Evolutionary conservation across 2,329 filamentous ascomycete species (phyloP), one percentile per base, ranked within the genome.

Genomic region (Hymenoscyphus fructigenus): DNA sequence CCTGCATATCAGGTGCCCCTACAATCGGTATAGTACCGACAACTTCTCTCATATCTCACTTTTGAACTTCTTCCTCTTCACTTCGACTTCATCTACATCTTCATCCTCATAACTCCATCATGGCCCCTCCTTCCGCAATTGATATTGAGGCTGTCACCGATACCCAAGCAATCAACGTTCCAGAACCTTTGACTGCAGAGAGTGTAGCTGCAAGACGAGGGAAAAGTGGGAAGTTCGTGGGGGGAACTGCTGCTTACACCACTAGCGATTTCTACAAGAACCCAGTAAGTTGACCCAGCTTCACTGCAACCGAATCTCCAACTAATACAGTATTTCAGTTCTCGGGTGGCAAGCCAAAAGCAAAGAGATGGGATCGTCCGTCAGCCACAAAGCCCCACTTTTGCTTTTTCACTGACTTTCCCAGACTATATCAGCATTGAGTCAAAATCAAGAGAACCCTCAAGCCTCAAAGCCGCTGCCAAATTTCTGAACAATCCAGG

Each of bases 211-310:
- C 85, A 47, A 83, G 90, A 70, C 85, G 94, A 59, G 84, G 84
- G 67, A 91, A 90, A 73, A 84, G 86, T n/a, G 90, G 89, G 2
- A 88, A 86, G 72, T 81, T 95, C 47, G 82, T 91, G 68, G 91
- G 88, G 20, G 90, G 90, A 44, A 85, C 92, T 57, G 94, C 93
- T 36, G 91, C 92, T 10, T 84, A 85, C 60, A 89, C 90, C 2
- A 88, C 89, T 77, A 91, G 91, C 76, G 90, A 93, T 72, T 88
- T 91, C 81, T 97, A 96, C 79, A 95, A 95, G 79, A 87, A 87
- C 61, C 83, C 86, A 62, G 88, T 91, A 77, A 72, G 85, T 74
- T 26, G 5, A 17, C 17, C 23, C 12, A 57, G 2, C 29, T 26
- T 50, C 20, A 23, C 44, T 50, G 6, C 44, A 50, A 23, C 17